These are phyloP conservation scores for Sisymbrium irio DNA, from an alignment of 345 rosid genomes.

Conservation along the genomic window DNA sequence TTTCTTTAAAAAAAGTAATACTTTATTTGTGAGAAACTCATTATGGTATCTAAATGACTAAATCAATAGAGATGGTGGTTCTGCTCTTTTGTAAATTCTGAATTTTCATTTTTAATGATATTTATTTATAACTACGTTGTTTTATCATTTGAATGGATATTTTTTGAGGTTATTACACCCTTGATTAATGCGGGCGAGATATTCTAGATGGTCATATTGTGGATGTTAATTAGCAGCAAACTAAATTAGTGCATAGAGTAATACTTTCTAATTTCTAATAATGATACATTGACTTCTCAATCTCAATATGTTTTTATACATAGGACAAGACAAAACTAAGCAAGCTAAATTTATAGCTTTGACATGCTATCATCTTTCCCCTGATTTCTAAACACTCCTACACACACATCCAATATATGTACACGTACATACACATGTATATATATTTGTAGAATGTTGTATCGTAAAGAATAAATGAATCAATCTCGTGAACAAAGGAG, in stretches of 20 bases:
- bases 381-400: background rate
- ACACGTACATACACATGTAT: background rate
- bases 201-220: background rate
- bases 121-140: too few species aligned
- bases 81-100: too few species aligned
- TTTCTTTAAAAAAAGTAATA: too few species aligned
- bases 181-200: background rate
- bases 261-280: background rate
- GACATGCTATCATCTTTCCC: background rate
- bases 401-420: background rate
- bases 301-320: background rate
- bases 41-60: too few species aligned
- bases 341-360: background rate
- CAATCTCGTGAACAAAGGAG: conserved; percentile 35
- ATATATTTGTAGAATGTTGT: background rate
- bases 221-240: background rate
- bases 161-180: too few species aligned
- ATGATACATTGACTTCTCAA: conserved; percentile 8
- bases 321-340: conserved; percentile 6
- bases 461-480: background rate
- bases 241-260: background rate
- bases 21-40: too few species aligned
- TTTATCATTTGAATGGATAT: too few species aligned
- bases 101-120: too few species aligned
- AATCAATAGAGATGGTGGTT: too few species aligned